Evolutionary conservation across 2,329 filamentous ascomycete species (phyloP), one percentile per base, ranked within the genome.

Genomic region (Scedosporium boydii): DNA sequence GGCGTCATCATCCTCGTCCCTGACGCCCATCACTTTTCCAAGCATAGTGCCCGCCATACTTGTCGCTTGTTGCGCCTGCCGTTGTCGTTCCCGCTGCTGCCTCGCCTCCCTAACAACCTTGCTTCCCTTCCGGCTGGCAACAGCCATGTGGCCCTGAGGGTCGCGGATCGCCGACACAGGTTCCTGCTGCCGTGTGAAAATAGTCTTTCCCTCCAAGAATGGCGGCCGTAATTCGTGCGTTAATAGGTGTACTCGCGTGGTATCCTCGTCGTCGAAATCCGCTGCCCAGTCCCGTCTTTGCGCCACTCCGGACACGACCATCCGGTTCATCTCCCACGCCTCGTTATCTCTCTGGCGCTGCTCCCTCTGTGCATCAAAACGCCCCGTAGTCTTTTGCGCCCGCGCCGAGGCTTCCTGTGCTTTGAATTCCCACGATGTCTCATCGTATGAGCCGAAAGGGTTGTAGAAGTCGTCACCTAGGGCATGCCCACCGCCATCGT

Each of bases 321-420:
- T 98, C 64, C 95, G 90, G 73, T 99, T 99, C 16, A 93, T 95
- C 75, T 99, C 96, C 95, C 95, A 99, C 0, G 93, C 93, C 75
- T 99, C 95, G 53, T 95, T 92, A 71, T 99, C 95, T 71, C 90
- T 92, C 73, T 96, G 91, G 69, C 93, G 90, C 75, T 96, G 91
- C 63, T 91, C 82, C 64, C 88, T 87, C 59, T 90, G 83, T 55
- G 89, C 89, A 61, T 78, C 83, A 69, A 80, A 84, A 69, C 83
- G 87, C 60, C 83, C 87, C 4, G 87, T 82, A 78, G 95, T 95
- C 80, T 91, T 95, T 74, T 96, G 90, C 7, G 86, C 81, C 72
- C 92, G 76, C 14, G 86, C 88, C 16, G 83, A 83, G 74, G 96
- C 91, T 72, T 96, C 90, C 70, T 91, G 85, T 71, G 90, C 87